Evolutionary conservation across 176 grass and related monocot species (phyloP), one percentile per base, ranked within the genome.

Genomic region (Echinochloa phyllopogon): DNA sequence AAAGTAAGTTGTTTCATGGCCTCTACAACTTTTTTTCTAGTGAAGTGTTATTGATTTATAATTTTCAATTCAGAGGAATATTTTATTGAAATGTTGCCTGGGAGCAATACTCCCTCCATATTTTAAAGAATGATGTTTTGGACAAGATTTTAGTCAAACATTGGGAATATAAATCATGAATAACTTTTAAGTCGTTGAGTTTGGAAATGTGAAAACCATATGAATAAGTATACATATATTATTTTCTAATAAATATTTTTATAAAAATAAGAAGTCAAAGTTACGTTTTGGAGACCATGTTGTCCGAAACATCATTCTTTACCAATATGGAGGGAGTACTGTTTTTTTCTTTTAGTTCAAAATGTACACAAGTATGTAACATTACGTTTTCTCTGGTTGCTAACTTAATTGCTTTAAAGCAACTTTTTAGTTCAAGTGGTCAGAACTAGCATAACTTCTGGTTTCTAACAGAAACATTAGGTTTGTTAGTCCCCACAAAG

Each of bases 1-100:
- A 97, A 90, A 84, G 92, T 97, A 80, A 86, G 76, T 27, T 74
- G 77, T 55, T 72, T 70, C 39, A 38, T 75, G 5, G 9, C 29
- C 64, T 80, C 45, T 8, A 29, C 49, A 68, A 20, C 43, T 41
- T 69, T 50, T 50, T n/a, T 16, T 33, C 12, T 65, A 44, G 36
- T 69, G 23, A 41, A 38, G n/a, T 8, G 14, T 2, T 77, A 16
- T n/a, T 85, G 6, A 25, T 71, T 6, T 85, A 62, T 21, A 21
- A 21, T 27, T 85, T n/a, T 45, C 57, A 63, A 56, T 23, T 71
- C 27, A 4, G 10, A n/a, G 69, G 38, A 41, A 37, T 40, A 77
- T 64, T 53, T 36, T 10, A 56, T 15, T 70, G n/a, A 37, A 64
- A 72, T 65, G 27, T 6, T 10, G 36, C 51, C 6, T 50, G 13